Conservation (phyloP, 1,284 basidiomycete genomes). For the Ceratobasidium sp. region DNA sequence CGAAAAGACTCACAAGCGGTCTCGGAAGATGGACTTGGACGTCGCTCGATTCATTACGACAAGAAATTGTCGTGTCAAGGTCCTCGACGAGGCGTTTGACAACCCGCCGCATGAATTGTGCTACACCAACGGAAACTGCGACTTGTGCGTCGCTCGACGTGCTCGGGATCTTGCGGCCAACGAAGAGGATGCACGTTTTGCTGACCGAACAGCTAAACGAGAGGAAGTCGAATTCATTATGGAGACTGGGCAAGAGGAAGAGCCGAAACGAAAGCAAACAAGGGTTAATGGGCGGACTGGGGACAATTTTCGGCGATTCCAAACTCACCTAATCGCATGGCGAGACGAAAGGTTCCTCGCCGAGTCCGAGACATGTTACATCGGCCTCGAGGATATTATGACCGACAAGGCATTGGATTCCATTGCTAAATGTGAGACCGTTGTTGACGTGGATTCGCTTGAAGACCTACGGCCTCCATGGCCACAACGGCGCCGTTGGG, state of each 20-base stretch:
- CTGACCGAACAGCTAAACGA: neutral
- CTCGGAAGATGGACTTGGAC: neutral
- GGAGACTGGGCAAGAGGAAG: neutral
- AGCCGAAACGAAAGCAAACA: neutral
- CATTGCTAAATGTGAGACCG: neutral
- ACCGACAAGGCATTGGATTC: neutral
- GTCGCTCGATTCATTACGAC: constrained; percentile 13
- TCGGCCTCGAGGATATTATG: neutral
- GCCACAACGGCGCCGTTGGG: neutral
- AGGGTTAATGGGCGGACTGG: neutral
- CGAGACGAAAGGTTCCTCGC: neutral
- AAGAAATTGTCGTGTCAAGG: neutral
- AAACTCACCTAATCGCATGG: neutral
- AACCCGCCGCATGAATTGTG: constrained; percentile 1
- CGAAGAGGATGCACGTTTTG: neutral
- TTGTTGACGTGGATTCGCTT: neutral
- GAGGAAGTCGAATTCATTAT: neutral
- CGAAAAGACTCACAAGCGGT: neutral
- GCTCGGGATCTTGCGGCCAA: neutral
- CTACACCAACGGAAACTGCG: neutral
- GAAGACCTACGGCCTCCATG: neutral
- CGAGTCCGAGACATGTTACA: constrained; percentile 5
- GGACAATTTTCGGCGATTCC: neutral
- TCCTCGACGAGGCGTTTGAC: neutral
- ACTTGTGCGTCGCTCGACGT: neutral